These are phyloP conservation scores for Alternaria postmessia DNA, from an alignment of 2,329 filamentous ascomycete genomes.

Conservation along the genomic window DNA sequence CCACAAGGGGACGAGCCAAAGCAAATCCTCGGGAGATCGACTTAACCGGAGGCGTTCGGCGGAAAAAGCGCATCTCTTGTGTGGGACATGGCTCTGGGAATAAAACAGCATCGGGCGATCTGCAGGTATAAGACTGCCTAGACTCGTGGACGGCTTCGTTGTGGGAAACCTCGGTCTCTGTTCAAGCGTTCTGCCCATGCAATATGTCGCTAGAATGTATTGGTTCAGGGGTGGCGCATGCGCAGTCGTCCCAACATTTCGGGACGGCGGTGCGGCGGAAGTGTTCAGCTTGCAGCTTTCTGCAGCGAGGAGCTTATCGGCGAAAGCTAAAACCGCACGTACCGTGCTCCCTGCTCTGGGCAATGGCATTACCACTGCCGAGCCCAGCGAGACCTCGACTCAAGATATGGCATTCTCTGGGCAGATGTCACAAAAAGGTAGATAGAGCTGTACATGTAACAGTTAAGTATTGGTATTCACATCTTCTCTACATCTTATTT, in stretches of 20 bases:
- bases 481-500: conserved; percentile 1
- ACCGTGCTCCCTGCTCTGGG: not conserved
- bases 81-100: not conserved
- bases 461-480: conserved; percentile 3
- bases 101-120: not conserved
- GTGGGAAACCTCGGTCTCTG: not conserved
- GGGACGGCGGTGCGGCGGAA: not conserved
- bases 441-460: not conserved
- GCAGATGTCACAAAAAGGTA: not conserved
- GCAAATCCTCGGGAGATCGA: conserved; percentile 1
- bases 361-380: not conserved
- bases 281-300: not conserved
- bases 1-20: not conserved
- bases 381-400: not conserved
- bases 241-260: conserved; percentile 1
- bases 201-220: not conserved
- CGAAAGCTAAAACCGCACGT: not conserved
- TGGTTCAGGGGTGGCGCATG: conserved; percentile 4
- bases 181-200: not conserved
- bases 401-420: not conserved
- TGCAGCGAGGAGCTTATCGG: conserved; percentile 1
- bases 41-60: conserved; percentile 3
- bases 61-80: not conserved
- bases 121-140: not conserved
- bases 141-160: not conserved